These are phyloP conservation scores for Aspergillus carlsbadensis DNA, from an alignment of 495 filamentous ascomycete genomes.

Conservation along the genomic window DNA sequence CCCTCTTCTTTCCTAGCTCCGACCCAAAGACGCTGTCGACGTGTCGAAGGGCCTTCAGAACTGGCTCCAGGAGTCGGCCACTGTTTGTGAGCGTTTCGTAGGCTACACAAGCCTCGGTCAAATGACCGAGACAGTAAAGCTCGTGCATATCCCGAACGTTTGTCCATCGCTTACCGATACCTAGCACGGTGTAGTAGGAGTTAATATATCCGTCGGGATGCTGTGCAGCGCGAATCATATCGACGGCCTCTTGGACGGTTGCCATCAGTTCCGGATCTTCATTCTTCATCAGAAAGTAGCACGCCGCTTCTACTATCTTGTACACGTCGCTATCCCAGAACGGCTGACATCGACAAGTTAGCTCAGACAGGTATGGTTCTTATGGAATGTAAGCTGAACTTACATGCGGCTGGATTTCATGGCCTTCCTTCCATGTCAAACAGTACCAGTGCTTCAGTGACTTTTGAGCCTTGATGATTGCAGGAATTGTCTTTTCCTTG, in stretches of 20 bases:
- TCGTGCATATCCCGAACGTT: constrained; percentile 62
- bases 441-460: constrained; percentile 6
- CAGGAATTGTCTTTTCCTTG: constrained; percentile 5
- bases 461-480: constrained; percentile 5
- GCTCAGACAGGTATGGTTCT: neutral
- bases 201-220: constrained; percentile 59
- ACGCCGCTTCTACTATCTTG: constrained; percentile 62
- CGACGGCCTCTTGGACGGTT: constrained; percentile 53
- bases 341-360: neutral
- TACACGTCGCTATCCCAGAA: constrained; percentile 59
- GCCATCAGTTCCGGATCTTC: constrained; percentile 46
- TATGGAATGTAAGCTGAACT: neutral
- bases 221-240: constrained; percentile 55
- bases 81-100: constrained; percentile 52
- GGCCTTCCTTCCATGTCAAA: constrained; percentile 11
- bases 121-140: constrained; percentile 54
- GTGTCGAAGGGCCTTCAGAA: constrained; percentile 55
- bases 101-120: constrained; percentile 59
- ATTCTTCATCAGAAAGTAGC: constrained; percentile 50
- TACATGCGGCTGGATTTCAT: constrained; percentile 8
- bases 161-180: constrained; percentile 50
- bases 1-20: constrained; percentile 48
- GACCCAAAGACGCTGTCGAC: constrained; percentile 50
- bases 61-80: constrained; percentile 47
- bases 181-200: constrained; percentile 57